phyloP scores from a whole-genome alignment of 2,329 filamentous ascomycete species.

The Sclerotinia nivalis region DNA sequence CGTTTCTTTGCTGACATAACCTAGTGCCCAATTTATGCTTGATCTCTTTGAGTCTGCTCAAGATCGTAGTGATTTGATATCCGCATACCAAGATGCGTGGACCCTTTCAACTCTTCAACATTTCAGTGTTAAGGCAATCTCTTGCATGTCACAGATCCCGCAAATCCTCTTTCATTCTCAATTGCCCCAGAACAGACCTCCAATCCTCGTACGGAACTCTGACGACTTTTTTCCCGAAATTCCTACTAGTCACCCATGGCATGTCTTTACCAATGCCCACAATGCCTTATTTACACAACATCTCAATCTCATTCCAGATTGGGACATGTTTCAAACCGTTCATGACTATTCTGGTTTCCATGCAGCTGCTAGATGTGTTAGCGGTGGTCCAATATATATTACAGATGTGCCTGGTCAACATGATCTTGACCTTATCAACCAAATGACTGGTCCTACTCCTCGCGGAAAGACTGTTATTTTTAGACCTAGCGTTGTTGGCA shows the following conservation, averaged over 20 bases:
- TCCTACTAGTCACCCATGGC: conserved; percentile 83
- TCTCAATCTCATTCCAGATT: conserved; percentile 83
- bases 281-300: conserved; percentile 81
- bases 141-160: conserved; percentile 92
- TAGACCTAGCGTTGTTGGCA: conserved; percentile 73
- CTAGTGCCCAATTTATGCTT: conserved; percentile 75
- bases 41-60: conserved; percentile 71
- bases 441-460: conserved; percentile 77
- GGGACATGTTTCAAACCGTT: conserved; percentile 69
- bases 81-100: conserved; percentile 84
- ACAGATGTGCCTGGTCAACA: conserved; percentile 87
- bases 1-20: conserved; percentile 9
- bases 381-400: conserved; percentile 90
- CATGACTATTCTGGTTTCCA: conserved; percentile 78
- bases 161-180: conserved; percentile 85
- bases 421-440: conserved; percentile 69
- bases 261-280: conserved; percentile 91
- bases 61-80: conserved; percentile 70
- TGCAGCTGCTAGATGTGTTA: conserved; percentile 84
- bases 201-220: conserved; percentile 78
- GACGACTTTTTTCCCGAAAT: conserved; percentile 90
- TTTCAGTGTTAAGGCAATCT: conserved; percentile 77
- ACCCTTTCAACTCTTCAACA: conserved; percentile 72
- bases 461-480: conserved; percentile 77
- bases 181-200: conserved; percentile 71